Evolutionary conservation across 2,329 filamentous ascomycete genomes (phyloP), one percentile per base, ranked within the genome.

Genomic region (Fusarium bactridioides): DNA sequence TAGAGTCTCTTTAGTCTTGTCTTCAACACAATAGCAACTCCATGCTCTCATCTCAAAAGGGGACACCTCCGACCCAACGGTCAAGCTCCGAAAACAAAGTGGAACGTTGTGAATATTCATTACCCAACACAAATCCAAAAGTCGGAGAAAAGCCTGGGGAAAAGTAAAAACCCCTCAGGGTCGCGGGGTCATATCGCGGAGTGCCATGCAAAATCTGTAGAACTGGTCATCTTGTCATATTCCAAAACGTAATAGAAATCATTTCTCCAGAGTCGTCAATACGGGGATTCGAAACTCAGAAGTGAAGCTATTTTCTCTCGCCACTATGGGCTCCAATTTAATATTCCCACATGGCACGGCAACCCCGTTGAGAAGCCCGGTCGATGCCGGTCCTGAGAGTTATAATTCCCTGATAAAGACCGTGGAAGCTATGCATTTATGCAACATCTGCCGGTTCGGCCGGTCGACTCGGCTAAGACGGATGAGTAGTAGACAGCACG

Each of bases 401-500:
- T 16, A 19, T 29, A 44, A 37, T 43, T 54, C 51, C 51, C 61
- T 53, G 64, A 37, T 35, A 67, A 48, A 29, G 10, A 16, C 45
- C 33, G 47, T 40, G 19, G 31, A 15, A 60, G 29, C 38, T n/a
- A 33, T n/a, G 31, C 35, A 25, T 21, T 27, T 40, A 40, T 57
- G 43, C 19, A 50, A 23, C 27, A 50, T 37, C 55, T 57, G 57
- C 69, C 70, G 70, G 65, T 67, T 62, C 25, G 48, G 41, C 69
- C 61, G 69, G 69, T 57, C 44, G 48, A 60, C 56, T 58, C 74
- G 74, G 74, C 69, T 76, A 76, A 70, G 68, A 64, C 74, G 74
- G 74, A 72, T 76, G 54, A 37, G 38, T 41, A 44, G 33, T 15
- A 54, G 62, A 4, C 50, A 35, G 64, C 67, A 75, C 69, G 67